phyloP scores from a whole-genome alignment of 495 filamentous ascomycete species.

The Pseudevernia furfuracea region DNA sequence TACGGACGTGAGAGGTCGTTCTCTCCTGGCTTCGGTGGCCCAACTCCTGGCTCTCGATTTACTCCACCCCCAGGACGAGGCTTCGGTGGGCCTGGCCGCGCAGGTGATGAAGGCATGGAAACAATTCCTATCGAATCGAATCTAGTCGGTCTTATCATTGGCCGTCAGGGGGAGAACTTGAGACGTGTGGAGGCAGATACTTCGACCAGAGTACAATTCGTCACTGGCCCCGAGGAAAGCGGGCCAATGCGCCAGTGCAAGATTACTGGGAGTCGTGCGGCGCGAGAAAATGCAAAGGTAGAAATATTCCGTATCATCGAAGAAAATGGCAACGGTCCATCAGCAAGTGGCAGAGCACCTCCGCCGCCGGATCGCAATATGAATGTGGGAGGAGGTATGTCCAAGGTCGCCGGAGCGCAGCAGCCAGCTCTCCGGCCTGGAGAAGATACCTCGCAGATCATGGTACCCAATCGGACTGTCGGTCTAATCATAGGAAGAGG shows the following conservation, averaged over 20 bases:
- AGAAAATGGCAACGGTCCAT: conserved; percentile 57
- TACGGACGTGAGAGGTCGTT: conserved; percentile 57
- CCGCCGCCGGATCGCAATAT: conserved; percentile 22
- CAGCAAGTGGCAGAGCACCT: conserved; percentile 19
- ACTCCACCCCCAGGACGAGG: conserved; percentile 36
- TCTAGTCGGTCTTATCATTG: conserved; percentile 77
- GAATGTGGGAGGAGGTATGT: conserved; percentile 13
- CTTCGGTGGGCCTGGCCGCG: conserved; percentile 35
- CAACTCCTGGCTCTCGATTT: conserved; percentile 35
- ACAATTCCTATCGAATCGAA: conserved; percentile 68
- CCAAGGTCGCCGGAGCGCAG: conserved; percentile 26
- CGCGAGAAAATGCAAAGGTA: conserved; percentile 59
- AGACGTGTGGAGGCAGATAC: conserved; percentile 69
- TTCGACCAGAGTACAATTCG: conserved; percentile 70
- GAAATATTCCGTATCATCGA: conserved; percentile 76
- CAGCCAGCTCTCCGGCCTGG: conserved; percentile 55
- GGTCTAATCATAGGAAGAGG: conserved; percentile 79
- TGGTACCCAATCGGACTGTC: conserved; percentile 84
- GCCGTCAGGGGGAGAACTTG: conserved; percentile 73
- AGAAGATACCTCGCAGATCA: conserved; percentile 71
- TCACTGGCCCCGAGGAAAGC: conserved; percentile 57
- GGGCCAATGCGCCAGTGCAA: conserved; percentile 67
- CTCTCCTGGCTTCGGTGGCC: conserved; percentile 48
- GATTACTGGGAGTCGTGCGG: conserved; percentile 59
- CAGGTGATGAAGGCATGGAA: conserved; percentile 57